Conservation (phyloP, 2,329 filamentous ascomycete species). For the Remersonia thermophila region DNA sequence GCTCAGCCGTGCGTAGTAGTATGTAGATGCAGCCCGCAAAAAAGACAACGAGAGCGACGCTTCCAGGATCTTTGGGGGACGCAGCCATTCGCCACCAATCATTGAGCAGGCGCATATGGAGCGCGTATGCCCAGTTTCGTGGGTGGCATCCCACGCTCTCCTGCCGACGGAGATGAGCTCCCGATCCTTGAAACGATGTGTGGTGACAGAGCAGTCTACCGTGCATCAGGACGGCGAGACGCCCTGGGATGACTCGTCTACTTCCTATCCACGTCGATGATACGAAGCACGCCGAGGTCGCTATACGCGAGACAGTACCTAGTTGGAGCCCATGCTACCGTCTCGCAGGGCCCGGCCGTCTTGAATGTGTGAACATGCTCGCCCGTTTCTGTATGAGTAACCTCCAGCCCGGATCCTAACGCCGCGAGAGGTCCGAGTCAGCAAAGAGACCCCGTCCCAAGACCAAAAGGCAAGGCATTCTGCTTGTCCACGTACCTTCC, state of each 20-base stretch:
- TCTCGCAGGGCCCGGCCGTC: constrained; percentile 48
- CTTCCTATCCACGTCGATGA: constrained; percentile 43
- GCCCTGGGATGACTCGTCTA: no score
- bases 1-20: no score
- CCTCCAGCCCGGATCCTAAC: constrained; percentile 48
- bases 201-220: no score
- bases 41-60: background rate
- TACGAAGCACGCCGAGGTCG: constrained; percentile 55
- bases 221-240: no score
- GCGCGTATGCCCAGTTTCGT: no score
- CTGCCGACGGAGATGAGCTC: background rate
- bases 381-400: constrained; percentile 62
- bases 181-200: background rate
- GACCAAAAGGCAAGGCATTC: background rate
- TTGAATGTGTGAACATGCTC: constrained; percentile 62
- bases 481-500: constrained; percentile 49
- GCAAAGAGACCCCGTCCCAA: no score
- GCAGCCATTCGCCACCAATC: background rate
- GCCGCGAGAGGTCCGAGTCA: background rate
- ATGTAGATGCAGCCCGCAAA: no score
- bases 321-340: constrained; percentile 65
- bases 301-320: constrained; percentile 64
- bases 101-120: no score
- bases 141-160: no score
- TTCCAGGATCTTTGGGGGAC: background rate